These are phyloP conservation scores for Linnemannia hyalina DNA, from an alignment of 192 early-diverging fungal species.

Conservation along the genomic window DNA sequence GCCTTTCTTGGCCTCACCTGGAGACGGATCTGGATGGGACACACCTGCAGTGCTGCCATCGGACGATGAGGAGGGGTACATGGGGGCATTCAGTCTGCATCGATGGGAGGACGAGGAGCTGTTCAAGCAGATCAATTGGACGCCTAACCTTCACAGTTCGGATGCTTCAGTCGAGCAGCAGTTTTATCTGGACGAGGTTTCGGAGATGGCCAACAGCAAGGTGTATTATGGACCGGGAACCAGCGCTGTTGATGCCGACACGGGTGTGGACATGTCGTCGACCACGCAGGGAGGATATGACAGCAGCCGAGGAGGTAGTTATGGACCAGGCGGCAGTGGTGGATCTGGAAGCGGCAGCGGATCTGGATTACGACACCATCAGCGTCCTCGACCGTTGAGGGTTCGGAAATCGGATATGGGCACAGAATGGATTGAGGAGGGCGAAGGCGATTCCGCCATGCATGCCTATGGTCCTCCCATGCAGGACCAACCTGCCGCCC, in stretches of 20 bases:
- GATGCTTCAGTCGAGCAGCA: constrained; percentile 46
- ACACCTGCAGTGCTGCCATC: constrained; percentile 45
- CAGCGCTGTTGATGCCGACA: constrained; percentile 37
- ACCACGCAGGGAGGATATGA: not conserved
- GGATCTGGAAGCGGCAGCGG: constrained; percentile 15
- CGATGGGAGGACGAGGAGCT: constrained; percentile 50
- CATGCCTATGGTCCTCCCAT: constrained; percentile 52
- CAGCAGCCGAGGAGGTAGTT: not conserved
- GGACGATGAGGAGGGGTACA: constrained; percentile 38
- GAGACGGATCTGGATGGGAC: constrained; percentile 60
- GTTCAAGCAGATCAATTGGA: constrained; percentile 56
- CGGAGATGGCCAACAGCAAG: constrained; percentile 11
- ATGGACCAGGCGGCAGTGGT: not conserved
- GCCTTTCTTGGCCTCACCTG: constrained; percentile 19
- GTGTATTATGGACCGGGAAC: constrained; percentile 15
- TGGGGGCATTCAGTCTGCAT: constrained; percentile 31
- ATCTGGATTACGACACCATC: constrained; percentile 14
- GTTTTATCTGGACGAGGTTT: constrained; percentile 46
- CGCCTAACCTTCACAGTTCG: constrained; percentile 33
- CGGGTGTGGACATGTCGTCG: constrained; percentile 25
- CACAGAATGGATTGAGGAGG: constrained; percentile 55
- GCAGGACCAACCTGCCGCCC: constrained; percentile 12
- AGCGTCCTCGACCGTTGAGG: constrained; percentile 31
- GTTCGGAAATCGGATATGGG: constrained; percentile 53
- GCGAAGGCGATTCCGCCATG: constrained; percentile 28